Evolutionary conservation across 1,284 basidiomycete genomes (phyloP), one percentile per base, ranked within the genome.

Genomic region (Sparassis latifolia): DNA sequence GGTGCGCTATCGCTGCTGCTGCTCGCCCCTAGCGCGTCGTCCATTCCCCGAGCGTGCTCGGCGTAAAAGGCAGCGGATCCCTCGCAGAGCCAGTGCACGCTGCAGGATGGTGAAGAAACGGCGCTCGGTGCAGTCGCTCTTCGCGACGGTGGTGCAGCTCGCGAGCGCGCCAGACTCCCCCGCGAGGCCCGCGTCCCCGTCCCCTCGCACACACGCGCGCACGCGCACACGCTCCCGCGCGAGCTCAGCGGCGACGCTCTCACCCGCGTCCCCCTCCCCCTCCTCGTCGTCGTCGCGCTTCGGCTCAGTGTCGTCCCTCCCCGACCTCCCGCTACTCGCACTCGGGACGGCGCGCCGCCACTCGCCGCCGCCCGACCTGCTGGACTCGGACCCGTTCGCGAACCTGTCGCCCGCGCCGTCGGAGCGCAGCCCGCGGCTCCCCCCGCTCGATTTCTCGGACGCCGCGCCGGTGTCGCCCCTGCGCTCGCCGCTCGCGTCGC

Each of bases 331-430:
- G 4, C 55, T 52, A 7, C 47, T 55, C 5, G 50, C 41, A 53
- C 56, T 30, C 32, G 56, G 52, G 50, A 39, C 56, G 4, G 52
- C 60, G 1, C 49, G 58, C 20, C 51, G 60, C 7, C 55, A 64
- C 47, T 66, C 68, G 27, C 67, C 68, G 5, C 66, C 66, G 0
- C 62, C 62, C 6, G 77, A 78, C 58, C 70, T 84, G 10, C 69
- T 85, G 20, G 84, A 86, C 59, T 79, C 82, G 48, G 84, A 87
- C 59, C 84, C 84, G 3, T 87, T 87, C 56, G 85, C 85, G 35
- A 77, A 79, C 54, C 69, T 81, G 20, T 66, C 71, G 2, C 58
- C 64, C 10, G 59, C 62, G 30, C 62, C 62, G 7, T 61, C 63
- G 27, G 37, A 60, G 29, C 58, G 60, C 12, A 52, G 53, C 20